These are phyloP conservation scores for Suillus subalutaceus DNA, from an alignment of 768 basidiomycete genomes.

Conservation along the genomic window DNA sequence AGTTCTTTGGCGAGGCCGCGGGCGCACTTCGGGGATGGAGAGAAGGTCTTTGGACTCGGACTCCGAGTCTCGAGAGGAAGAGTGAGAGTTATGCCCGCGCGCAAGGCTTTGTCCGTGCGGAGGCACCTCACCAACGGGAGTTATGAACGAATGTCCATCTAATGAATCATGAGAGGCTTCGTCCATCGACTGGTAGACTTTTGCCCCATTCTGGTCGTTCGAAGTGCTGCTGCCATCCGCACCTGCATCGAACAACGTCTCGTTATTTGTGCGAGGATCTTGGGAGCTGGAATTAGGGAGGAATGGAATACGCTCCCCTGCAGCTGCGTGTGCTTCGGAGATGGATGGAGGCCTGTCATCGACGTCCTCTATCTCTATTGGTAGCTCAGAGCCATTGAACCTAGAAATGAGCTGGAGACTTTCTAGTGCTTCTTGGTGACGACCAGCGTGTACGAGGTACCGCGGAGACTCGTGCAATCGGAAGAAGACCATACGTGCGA, in stretches of 20 bases:
- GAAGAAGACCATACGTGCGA: slow-evolving; percentile 88
- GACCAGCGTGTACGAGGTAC: slow-evolving; percentile 87
- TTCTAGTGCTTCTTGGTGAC: slow-evolving; percentile 81
- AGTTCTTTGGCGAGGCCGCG: slow-evolving; percentile 11
- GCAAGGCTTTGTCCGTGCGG: slow-evolving; percentile 27
- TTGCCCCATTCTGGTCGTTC: slow-evolving; percentile 24
- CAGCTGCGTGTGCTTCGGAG: slow-evolving; percentile 19
- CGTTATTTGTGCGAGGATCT: slow-evolving; percentile 14
- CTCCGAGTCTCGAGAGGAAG: slow-evolving; percentile 4
- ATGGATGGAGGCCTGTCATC: slow-evolving; percentile 40
- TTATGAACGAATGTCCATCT: slow-evolving; percentile 26
- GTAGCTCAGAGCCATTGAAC: slow-evolving; percentile 79
- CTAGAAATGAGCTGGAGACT: slow-evolving; percentile 82
- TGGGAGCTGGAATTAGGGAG: slow-evolving; percentile 18
- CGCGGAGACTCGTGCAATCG: slow-evolving; percentile 93
- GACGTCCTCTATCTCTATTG: slow-evolving; percentile 74
- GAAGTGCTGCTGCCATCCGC: slow-evolving; percentile 25
- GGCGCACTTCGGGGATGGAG: slow-evolving; percentile 8
- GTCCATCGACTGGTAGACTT: slow-evolving; percentile 31
- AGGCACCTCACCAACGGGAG: slow-evolving; percentile 30
- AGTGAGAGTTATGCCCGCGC: slow-evolving; percentile 34
- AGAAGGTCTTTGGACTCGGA: slow-evolving; percentile 22
- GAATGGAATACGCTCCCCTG: slow-evolving; percentile 33
- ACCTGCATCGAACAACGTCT: slow-evolving; percentile 23
- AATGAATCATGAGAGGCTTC: slow-evolving; percentile 32